A percentile compares a stretch with the other conserved stretches of the same genome.
Evolutionary conservation across 257 asterid genomes (phyloP).

Genomic region (Striga asiatica): DNA sequence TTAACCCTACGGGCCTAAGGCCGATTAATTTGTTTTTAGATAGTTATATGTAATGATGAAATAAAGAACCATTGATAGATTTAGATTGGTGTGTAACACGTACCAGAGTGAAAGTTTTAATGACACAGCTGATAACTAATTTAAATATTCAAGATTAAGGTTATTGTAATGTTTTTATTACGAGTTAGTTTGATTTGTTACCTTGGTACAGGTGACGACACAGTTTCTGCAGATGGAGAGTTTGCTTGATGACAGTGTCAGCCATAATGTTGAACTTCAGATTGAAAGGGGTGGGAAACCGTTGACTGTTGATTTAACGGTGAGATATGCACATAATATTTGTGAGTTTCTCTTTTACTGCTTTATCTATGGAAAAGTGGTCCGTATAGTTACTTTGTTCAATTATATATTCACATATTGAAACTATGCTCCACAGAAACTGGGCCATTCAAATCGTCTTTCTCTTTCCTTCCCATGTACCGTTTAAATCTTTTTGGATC

Average conservation of each 20-base stretch:
- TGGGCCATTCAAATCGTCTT: neutral
- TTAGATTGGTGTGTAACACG: no score
- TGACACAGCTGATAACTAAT: neutral
- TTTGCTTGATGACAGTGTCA: conserved; percentile 80
- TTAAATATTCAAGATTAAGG: neutral
- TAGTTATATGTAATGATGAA: no score
- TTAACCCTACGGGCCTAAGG: no score
- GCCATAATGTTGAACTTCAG: conserved; percentile 65
- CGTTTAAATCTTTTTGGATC: conserved; percentile 8
- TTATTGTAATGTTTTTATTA: neutral
- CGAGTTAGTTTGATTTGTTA: conserved; percentile 8
- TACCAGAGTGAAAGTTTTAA: conserved; percentile 6
- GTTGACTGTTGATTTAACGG: conserved; percentile 59
- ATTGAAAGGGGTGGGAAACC: conserved; percentile 97
- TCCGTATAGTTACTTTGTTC: neutral
- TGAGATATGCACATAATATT: conserved; percentile 23
- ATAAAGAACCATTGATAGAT: no score
- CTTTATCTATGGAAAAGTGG: conserved; percentile 1
- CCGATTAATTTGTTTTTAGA: no score
- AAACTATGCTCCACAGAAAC: neutral
- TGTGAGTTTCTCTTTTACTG: neutral
- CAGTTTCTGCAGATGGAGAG: conserved; percentile 89
- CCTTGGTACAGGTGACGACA: conserved; percentile 66
- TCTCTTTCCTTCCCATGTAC: conserved; percentile 8
- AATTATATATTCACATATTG: neutral